A percentile compares a stretch with the other conserved stretches of the same genome.
These are phyloP conservation scores for Saturnispora diversa DNA, from an alignment of 805 yeast genomes.

Conservation along the genomic window DNA sequence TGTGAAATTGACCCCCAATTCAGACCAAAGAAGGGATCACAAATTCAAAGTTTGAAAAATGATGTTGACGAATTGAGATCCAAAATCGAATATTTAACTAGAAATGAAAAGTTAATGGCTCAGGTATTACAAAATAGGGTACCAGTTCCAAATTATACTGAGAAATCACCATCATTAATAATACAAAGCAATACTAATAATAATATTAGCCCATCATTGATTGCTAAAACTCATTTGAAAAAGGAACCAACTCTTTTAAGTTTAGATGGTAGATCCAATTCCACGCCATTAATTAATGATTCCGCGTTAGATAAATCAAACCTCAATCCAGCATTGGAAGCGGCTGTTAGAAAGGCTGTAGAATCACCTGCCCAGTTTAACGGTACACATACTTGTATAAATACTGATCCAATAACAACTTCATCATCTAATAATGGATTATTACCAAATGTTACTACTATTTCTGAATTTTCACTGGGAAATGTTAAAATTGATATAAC, in stretches of 20 bases:
- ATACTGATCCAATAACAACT: constrained; percentile 16
- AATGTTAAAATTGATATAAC: constrained; percentile 58
- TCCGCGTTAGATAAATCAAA: constrained; percentile 35
- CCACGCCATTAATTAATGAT: constrained; percentile 34
- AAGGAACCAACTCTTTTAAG: constrained; percentile 37
- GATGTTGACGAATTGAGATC: constrained; percentile 77
- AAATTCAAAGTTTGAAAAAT: constrained; percentile 71
- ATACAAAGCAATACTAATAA: no score
- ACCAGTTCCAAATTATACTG: constrained; percentile 10
- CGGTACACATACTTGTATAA: constrained; percentile 10
- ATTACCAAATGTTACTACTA: constrained; percentile 24
- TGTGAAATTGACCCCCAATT: constrained; percentile 91
- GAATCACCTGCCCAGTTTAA: constrained; percentile 22
- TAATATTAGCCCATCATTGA: constrained; percentile 13
- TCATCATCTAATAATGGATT: constrained; percentile 9
- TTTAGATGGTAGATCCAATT: constrained; percentile 25
- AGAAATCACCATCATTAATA: background rate
- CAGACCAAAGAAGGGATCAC: constrained; percentile 87
- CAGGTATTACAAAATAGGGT: constrained; percentile 44
- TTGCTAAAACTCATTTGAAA: constrained; percentile 37
- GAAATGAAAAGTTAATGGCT: constrained; percentile 60
- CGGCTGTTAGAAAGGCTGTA: constrained; percentile 34
- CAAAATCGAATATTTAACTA: constrained; percentile 57
- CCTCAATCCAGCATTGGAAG: constrained; percentile 37
- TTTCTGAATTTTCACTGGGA: constrained; percentile 66